These are phyloP conservation scores for Nicotiana sylvestris DNA, from an alignment of 257 asterid genomes.

Conservation along the genomic window DNA sequence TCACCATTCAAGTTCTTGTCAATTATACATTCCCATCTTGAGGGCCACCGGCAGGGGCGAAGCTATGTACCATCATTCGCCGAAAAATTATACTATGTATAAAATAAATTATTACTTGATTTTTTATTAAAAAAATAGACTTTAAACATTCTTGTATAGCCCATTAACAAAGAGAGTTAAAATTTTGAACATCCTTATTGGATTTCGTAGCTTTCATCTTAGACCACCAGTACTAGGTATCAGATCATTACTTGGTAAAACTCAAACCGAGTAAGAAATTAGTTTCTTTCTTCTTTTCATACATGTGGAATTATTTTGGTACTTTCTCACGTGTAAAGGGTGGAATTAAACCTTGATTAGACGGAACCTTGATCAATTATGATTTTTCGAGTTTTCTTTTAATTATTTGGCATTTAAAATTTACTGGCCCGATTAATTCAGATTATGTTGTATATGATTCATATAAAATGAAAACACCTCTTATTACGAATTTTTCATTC, in stretches of 20 bases:
- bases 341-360: background rate
- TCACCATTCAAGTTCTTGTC: background rate
- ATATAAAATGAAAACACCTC: too few relatives aligned
- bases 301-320: background rate
- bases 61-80: too few relatives aligned
- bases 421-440: background rate
- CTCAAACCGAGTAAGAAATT: background rate
- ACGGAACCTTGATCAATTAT: background rate
- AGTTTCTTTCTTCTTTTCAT: background rate
- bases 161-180: too few relatives aligned
- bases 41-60: background rate
- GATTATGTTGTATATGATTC: accelerated
- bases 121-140: too few relatives aligned
- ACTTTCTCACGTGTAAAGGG: background rate
- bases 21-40: background rate
- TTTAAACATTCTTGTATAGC: too few relatives aligned
- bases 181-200: too few relatives aligned
- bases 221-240: background rate
- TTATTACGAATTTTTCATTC: too few relatives aligned
- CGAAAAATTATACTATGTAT: too few relatives aligned
- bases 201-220: too few relatives aligned
- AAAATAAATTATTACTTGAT: too few relatives aligned
- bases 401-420: too few relatives aligned
- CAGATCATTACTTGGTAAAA: background rate
- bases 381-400: background rate